These are phyloP conservation scores for Geotrichum reessii DNA, from an alignment of 1,139 yeast species.

Conservation along the genomic window DNA sequence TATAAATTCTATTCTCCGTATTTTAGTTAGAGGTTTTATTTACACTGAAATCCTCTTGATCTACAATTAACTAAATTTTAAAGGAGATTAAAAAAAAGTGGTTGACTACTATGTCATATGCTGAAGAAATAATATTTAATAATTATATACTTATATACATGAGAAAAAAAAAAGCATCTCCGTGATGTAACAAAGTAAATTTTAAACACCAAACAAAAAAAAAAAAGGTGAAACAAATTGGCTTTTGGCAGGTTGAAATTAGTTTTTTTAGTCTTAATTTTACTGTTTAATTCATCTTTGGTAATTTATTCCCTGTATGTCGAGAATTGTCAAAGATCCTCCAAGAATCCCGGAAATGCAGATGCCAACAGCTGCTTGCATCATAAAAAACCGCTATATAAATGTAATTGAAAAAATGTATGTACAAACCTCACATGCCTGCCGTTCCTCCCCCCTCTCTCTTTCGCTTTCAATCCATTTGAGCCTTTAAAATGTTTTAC, in stretches of 20 bases:
- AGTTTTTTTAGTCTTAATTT: not conserved
- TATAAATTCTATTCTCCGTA: too few species aligned
- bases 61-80: too few species aligned
- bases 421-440: not conserved
- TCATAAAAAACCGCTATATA: not conserved
- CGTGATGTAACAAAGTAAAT: not conserved
- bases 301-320: not conserved
- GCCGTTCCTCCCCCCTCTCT: not conserved
- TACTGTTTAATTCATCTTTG: not conserved
- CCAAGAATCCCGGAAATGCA: not conserved
- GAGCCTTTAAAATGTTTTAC: not conserved
- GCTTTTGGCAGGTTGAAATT: not conserved
- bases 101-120: too few species aligned
- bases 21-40: too few species aligned
- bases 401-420: not conserved
- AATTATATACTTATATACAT: too few species aligned
- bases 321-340: not conserved
- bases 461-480: not conserved
- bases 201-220: not conserved
- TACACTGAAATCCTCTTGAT: too few species aligned
- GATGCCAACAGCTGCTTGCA: not conserved
- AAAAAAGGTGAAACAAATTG: not conserved
- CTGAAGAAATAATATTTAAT: too few species aligned
- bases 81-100: too few species aligned
- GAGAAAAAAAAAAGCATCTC: not conserved